Base-by-base conservation (phyloP, 441 rosid genomes). In the Biscutella laevigata region DNA sequence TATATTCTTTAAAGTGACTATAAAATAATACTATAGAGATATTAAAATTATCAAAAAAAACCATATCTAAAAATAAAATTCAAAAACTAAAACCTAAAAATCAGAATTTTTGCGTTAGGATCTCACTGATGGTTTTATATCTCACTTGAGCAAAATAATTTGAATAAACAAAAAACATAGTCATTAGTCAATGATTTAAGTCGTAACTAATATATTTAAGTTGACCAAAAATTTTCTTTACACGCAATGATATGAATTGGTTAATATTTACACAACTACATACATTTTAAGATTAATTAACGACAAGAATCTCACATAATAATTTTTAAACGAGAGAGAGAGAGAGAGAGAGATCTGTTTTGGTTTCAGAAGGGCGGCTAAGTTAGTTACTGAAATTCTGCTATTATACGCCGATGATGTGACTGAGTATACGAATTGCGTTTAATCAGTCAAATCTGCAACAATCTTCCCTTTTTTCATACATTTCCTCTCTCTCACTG, bases 401-500 rank as follows among this genome's bases (percentile, higher is more conserved):
- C 27, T 21, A 21, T 7, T 42, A 6, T n/a, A 46, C 17, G 38
- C 24, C 27, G 9, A 35, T 43, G 60, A 53, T 42, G 58, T 40
- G 29, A 61, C 44, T 51, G 16, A 40, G 8, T 40, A 12, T 42
- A 6, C 67, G 46, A 53, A 10, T n/a, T n/a, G 51, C 62, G 57
- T 63, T 63, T 56, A 63, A 2, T 33, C 16, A 47, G 62, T 63
- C 68, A 55, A 55, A 63, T 63, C 50, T 54, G 56, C 3, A 6
- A n/a, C 68, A 63, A 4, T 28, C 14, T 20, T 45, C 34, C 22
- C 17, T 28, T 45, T 53, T 44, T 53, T n/a, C 39, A 15, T 56
- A 32, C 20, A 48, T 34, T 40, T 36, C 4, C 36, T 35, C 53
- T 24, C 16, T 20, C 60, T 17, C 28, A 45, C 40, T 25, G 42